Evolutionary conservation across 331 rosid genomes (phyloP), one percentile per base, ranked within the genome.

Genomic region (Stylosanthes scabra): DNA sequence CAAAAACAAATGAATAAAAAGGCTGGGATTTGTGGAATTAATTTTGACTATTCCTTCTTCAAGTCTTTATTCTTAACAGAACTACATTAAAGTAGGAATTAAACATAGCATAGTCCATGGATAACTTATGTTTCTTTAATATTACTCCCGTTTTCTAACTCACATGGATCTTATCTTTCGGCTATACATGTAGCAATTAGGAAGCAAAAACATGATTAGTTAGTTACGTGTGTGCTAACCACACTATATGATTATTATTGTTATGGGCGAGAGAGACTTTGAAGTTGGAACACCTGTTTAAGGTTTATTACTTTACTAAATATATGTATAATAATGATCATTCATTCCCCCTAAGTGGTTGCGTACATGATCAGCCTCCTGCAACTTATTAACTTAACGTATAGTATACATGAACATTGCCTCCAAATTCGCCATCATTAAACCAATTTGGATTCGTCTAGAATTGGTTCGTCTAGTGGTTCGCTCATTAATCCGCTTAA

Each of bases 281-380:
- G 37, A 31, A 31, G 37, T 31, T 31, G 37, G 15, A 47, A 49
- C 54, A 49, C 54, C 54, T 49, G 2, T 13, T 12, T 49, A 12
- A 49, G 54, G 54, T 49, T 49, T 49, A 49, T 46, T 20, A 20
- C 25, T 20, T 20, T 20, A 1, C 1, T 20, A 20, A n/a, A 20
- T 20, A 20, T 20, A 20, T 20, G 25, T 20, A 20, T 20, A 20
- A 20, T 20, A 20, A 20, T 20, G 25, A 20, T 1, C 37, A 31
- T 31, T 31, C 37, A 4, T 31, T 31, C 37, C 37, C 37, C 37
- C 37, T 31, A 31, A 31, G 37, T 5, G 5, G 11, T 61, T 72
- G 70, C 52, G 73, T 75, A 15, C 42, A n/a, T 11, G 13, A 52
- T 60, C 28, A 27, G 57, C 76, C 52, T 40, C 9, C 8, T 49